Evolutionary conservation across 768 basidiomycete species (phyloP), one percentile per base, ranked within the genome.

Genomic region (Auriscalpium vulgare): DNA sequence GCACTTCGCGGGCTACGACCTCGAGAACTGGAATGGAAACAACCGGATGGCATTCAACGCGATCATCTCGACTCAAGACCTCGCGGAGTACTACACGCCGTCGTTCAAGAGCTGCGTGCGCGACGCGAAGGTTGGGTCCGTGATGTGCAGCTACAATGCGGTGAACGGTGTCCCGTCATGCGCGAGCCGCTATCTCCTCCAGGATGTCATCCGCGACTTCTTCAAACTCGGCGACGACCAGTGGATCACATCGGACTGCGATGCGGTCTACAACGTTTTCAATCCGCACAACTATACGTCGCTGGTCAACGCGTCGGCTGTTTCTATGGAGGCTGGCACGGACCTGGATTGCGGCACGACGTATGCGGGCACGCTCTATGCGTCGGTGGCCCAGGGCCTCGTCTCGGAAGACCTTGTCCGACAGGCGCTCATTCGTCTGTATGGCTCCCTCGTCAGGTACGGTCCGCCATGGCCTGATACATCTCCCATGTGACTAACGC

Each of bases 81-180:
- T 84, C 29, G 75, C 72, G 65, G 79, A 81, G 61, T 84, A 71
- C 62, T 82, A 82, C 65, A 68, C 78, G 7, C 80, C 76, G 0
- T 66, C 79, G 3, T 84, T 82, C 76, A 78, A 81, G 63, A 73
- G 68, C 50, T 82, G 81, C 62, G 80, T 80, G n/a, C 72, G 81
- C 40, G 82, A 84, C 59, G 81, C 81, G 10, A 79, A 80, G 61
- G 81, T 79, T 37, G 78, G 73, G 2, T 77, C 77, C n/a, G 71
- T 82, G 37, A 83, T 83, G 81, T 84, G 81, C 71, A 78, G 77
- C 58, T 84, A 83, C 63, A 84, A 83, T 58, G 75, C 80, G 10
- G 79, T 84, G 17, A 82, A 83, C 56, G 82, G 82, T 2, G 66
- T 83, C 35, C 81, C 82, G 4, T 71, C 78, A 1, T 84, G 82